A percentile compares a stretch with the other conserved stretches of the same genome.
phyloP scores from a whole-genome alignment of 768 basidiomycete species.

The Suillus hirtellus region DNA sequence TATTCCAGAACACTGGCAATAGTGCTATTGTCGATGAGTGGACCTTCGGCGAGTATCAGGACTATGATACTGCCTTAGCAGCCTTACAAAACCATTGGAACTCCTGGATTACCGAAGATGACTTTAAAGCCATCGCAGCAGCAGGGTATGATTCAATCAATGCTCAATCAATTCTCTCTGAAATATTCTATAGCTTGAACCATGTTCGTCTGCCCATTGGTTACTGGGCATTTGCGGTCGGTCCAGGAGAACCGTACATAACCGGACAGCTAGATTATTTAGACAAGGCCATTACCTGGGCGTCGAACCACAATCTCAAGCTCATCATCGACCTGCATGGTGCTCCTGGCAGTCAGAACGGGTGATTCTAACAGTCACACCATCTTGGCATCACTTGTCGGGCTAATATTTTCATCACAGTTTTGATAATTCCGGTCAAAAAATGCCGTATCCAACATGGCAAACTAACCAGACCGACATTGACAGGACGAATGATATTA shows the following conservation, averaged over 20 bases:
- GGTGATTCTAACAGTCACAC: conserved; percentile 34
- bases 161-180: conserved; percentile 11
- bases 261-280: conserved; percentile 48
- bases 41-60: conserved; percentile 57
- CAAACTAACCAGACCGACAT: conserved; percentile 44
- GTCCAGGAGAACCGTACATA: conserved; percentile 41
- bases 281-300: conserved; percentile 43
- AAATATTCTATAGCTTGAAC: conserved; percentile 50
- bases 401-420: conserved; percentile 36
- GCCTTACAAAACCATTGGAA: conserved; percentile 77
- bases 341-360: conserved; percentile 51
- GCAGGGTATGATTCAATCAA: conserved; percentile 6
- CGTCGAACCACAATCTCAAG: conserved; percentile 42
- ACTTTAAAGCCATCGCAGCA: conserved; percentile 60
- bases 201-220: conserved; percentile 66
- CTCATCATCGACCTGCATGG: conserved; percentile 58
- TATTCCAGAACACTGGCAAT: conserved; percentile 69
- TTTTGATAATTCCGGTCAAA: conserved; percentile 76
- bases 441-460: conserved; percentile 57
- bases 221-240: conserved; percentile 45
- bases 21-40: conserved; percentile 36
- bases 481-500: conserved; percentile 49
- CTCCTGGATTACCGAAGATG: conserved; percentile 62
- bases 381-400: neutral
- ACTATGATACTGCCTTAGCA: conserved; percentile 43